Conservation (phyloP, 768 basidiomycete species). For the Aureoboletus auriporus region DNA sequence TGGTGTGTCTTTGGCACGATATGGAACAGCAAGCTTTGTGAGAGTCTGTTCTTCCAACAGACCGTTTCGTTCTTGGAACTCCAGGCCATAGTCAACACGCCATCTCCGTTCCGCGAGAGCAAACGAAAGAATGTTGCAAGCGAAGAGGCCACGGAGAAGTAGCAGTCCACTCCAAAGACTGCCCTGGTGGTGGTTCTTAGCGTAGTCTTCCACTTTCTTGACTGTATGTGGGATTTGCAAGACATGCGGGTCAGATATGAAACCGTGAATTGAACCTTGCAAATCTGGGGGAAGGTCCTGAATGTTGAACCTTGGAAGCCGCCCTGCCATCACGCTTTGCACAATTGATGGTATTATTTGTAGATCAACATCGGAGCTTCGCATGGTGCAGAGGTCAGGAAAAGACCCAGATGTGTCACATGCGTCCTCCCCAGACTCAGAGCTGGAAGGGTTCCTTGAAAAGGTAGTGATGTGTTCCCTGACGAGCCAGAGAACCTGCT, state of each 20-base stretch:
- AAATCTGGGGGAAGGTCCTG: background rate
- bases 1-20: conserved; percentile 34
- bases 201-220: conserved; percentile 1
- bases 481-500: background rate
- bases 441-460: background rate
- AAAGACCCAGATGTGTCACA: conserved; percentile 2
- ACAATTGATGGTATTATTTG: conserved; percentile 2
- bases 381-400: conserved; percentile 8
- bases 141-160: conserved; percentile 29
- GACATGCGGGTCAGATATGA: conserved; percentile 11
- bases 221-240: background rate
- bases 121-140: conserved; percentile 21
- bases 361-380: background rate
- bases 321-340: conserved; percentile 6
- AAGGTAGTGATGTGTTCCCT: background rate
- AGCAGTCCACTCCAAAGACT: conserved; percentile 7
- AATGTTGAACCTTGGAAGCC: conserved; percentile 9
- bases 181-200: background rate
- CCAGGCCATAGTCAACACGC: conserved; percentile 31
- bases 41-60: background rate
- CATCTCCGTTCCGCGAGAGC: conserved; percentile 27
- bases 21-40: conserved; percentile 31
- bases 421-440: background rate
- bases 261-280: conserved; percentile 4
- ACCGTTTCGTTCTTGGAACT: background rate